Base-by-base conservation (phyloP, 2,329 filamentous ascomycete genomes). In the Delphinella strobiligena region DNA sequence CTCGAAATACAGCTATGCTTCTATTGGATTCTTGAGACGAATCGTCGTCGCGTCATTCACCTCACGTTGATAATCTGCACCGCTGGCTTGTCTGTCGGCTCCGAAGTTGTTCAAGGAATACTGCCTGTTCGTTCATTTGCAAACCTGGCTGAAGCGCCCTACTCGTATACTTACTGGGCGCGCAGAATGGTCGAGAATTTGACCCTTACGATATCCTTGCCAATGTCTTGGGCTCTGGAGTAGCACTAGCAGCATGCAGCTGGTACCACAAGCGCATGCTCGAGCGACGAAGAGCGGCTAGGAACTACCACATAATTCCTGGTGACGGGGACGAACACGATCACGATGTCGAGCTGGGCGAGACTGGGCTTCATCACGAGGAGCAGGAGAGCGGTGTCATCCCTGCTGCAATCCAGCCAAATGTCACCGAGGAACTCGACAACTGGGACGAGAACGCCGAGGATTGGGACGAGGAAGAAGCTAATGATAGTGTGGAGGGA, bases 231-330 rank as follows among this genome's bases (percentile, higher is more conserved):
- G 91, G 91, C 31, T 89, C 82, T 47, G 61, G 82, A 11, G 65
- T 69, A 1, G 87, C 75, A 0, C 57, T 95, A 15, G 79, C 71
- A 0, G 58, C 93, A 15, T 93, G 84, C 58, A 80, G 78, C 42
- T 89, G 84, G 82, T 98, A 98, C 58, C 91, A 98, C 63, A 82
- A 83, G 55, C 80, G 91, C 43, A 96, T 96, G 87, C 67, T 96
- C 30, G 89, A 96, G 61, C 74, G 91, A 46, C 84, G 82, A 57
- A 74, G 88, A 44, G 68, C 76, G 53, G 76, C 75, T 40, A 82
- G 82, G 54, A 74, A 75, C 37, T 93, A 93, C 54, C 71, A 74
- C 38, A 71, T 74, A 5, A 72, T 93, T 4, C 74, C 82, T 0
- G 77, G 75, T 19, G 74, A 75, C 11, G n/a, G n/a, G 54, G 54